phyloP scores from a whole-genome alignment of 164 flowering plant species.

The Aristolochia californica region DNA sequence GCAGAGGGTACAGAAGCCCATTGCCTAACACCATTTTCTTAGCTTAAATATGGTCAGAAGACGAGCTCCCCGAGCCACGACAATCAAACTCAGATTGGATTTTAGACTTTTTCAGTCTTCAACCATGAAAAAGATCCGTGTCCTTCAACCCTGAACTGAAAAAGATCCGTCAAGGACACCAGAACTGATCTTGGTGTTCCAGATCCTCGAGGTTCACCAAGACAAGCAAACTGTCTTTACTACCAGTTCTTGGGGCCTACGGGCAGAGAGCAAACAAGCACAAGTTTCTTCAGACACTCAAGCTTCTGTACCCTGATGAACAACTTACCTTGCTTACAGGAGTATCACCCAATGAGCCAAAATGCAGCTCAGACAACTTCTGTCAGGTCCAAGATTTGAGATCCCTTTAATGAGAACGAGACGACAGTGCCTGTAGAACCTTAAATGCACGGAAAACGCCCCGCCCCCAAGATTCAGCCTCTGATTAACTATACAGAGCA shows the following conservation, averaged over 20 bases:
- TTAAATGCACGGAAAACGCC: too few species aligned
- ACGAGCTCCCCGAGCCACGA: background rate
- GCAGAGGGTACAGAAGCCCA: constrained; percentile 45
- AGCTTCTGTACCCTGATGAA: too few species aligned
- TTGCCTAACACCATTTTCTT: constrained; percentile 35
- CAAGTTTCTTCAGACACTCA: too few species aligned
- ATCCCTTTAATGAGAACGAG: too few species aligned
- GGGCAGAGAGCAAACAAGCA: too few species aligned
- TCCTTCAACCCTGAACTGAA: constrained; percentile 4
- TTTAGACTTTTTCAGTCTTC: constrained; percentile 10
- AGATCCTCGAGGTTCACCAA: constrained; percentile 6
- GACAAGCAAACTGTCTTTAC: constrained; percentile 1
- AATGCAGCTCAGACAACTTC: too few species aligned
- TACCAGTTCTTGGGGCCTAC: background rate
- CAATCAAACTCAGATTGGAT: constrained; percentile 2
- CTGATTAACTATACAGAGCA: too few species aligned
- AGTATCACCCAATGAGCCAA: too few species aligned
- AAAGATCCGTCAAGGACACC: background rate
- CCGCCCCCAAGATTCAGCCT: too few species aligned
- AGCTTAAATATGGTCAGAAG: background rate
- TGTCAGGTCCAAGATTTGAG: too few species aligned
- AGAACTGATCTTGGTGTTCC: background rate
- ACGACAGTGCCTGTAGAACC: too few species aligned
- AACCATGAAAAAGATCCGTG: constrained; percentile 3
- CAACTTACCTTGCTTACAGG: too few species aligned